Evolutionary conservation across 108 stramenopile genomes (phyloP).

Genomic region (Craspedostauros australis): DNA sequence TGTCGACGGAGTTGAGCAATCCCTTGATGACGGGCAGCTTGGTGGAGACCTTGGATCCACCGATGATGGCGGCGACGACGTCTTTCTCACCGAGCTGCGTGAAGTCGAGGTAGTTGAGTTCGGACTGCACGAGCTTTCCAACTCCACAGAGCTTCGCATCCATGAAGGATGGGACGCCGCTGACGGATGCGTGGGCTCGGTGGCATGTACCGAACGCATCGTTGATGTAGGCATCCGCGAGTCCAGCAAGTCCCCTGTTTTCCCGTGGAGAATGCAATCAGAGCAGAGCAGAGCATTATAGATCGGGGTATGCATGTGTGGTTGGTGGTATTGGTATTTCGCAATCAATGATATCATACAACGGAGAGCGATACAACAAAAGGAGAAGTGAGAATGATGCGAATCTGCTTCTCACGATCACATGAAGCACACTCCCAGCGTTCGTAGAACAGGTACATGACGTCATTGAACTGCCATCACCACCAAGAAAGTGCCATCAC

Average conservation of each 20-base stretch:
- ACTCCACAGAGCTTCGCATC: slow-evolving; percentile 37
- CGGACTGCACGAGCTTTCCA: slow-evolving; percentile 38
- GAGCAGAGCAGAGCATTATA: too few species aligned
- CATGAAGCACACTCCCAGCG: too few species aligned
- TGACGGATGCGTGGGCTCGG: slow-evolving; percentile 75
- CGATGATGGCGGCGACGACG: slow-evolving; percentile 64
- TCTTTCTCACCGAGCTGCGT: slow-evolving; percentile 11
- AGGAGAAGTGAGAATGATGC: too few species aligned
- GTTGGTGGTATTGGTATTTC: too few species aligned
- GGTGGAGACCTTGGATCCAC: slow-evolving; percentile 98
- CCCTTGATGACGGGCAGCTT: slow-evolving; percentile 91
- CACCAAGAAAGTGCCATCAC: too few species aligned
- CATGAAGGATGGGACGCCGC: slow-evolving; percentile 48
- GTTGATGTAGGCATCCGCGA: slow-evolving; percentile 84
- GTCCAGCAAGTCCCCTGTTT: slow-evolving; percentile 44
- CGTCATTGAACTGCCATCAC: too few species aligned
- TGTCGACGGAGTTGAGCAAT: slow-evolving; percentile 86
- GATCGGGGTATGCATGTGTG: too few species aligned
- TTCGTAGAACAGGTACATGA: too few species aligned
- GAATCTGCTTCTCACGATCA: too few species aligned
- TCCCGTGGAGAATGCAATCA: too few species aligned
- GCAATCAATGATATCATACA: too few species aligned
- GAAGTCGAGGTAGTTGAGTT: slow-evolving; percentile 43
- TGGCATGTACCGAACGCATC: slow-evolving; percentile 99
- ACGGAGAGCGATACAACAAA: too few species aligned